Evolutionary conservation across 2,329 filamentous ascomycete genomes (phyloP), one percentile per base, ranked within the genome.

Genomic region (Cryphonectria radicalis): DNA sequence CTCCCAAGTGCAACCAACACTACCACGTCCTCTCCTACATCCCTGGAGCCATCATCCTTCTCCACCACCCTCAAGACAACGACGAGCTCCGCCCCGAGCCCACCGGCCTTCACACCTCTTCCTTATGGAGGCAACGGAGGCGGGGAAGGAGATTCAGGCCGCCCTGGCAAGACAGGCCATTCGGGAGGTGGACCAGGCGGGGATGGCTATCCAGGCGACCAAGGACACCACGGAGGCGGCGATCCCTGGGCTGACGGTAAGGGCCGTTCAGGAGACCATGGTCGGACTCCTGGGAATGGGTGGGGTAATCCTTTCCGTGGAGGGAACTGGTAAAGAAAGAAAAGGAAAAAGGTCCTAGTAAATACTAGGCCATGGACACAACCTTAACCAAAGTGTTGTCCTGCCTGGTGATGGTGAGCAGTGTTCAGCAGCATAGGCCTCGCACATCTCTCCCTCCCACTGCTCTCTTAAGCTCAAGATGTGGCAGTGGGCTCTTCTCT

Each of bases 21-120:
- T 0, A 8, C 63, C 63, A 11, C 43, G 2, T 40, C n/a, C 2
- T 28, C 28, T 8, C 67, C 57, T 5, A 55, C 46, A 37, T 35
- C 63, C 63, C 63, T 4, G 57, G 50, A 42, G 35, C 42, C 37
- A 50, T 65, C 50, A 17, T 66, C 66, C 17, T 57, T 67, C 37
- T 69, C 69, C n/a, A 71, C 71, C 3, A 60, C 66, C 28, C 25
- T 72, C 5, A 63, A 63, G 46, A 72, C 70, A 25, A 67, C 22
- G 25, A 68, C 71, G 32, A 63, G 43, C 37, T 59, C 55, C n/a
- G 25, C 62, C 14, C 42, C 66, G 13, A 68, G 62, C 59, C 32
- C 46, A 2, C 59, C 71, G 22, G 42, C 55, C 0, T 71, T 64
- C 62, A 69, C 69, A 3, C 71, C 71, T 11, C n/a, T 43, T 13